A percentile compares a stretch with the other conserved stretches of the same genome.
phyloP scores from a whole-genome alignment of 2,329 filamentous ascomycete genomes.

The Penicillium sp. region DNA sequence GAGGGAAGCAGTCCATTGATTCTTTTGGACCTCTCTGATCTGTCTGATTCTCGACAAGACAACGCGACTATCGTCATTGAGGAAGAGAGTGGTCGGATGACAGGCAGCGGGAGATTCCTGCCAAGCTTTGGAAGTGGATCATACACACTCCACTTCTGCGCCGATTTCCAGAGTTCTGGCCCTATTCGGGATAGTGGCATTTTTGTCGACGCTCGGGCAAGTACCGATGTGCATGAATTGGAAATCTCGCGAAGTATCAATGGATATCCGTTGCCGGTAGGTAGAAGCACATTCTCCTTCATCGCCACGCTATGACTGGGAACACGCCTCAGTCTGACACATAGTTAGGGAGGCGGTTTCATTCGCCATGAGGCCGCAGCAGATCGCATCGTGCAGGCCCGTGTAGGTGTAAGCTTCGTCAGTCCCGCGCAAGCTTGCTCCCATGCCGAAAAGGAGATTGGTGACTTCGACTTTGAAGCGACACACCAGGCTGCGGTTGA shows the following conservation, averaged over 20 bases:
- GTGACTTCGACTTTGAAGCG: slow-evolving; percentile 55
- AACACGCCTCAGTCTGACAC: slow-evolving; percentile 16
- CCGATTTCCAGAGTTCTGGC: slow-evolving; percentile 55
- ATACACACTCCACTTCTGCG: slow-evolving; percentile 59
- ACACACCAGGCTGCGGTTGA: slow-evolving; percentile 48
- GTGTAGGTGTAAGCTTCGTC: slow-evolving; percentile 65
- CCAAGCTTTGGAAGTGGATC: slow-evolving; percentile 60
- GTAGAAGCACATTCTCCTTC: not conserved
- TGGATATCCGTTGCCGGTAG: slow-evolving; percentile 46
- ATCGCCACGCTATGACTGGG: no score
- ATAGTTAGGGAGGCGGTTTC: slow-evolving; percentile 56
- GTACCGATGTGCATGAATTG: slow-evolving; percentile 47
- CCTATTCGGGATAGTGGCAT: slow-evolving; percentile 55
- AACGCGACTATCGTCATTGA: slow-evolving; percentile 57
- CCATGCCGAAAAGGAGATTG: slow-evolving; percentile 62
- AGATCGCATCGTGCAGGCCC: slow-evolving; percentile 51
- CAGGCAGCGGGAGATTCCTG: slow-evolving; percentile 54
- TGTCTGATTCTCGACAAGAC: slow-evolving; percentile 54
- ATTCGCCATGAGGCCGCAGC: slow-evolving; percentile 52
- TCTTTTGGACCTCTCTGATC: slow-evolving; percentile 58
- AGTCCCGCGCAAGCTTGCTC: slow-evolving; percentile 59
- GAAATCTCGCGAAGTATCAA: slow-evolving; percentile 54
- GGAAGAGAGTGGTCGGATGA: slow-evolving; percentile 53
- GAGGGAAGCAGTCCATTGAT: slow-evolving; percentile 49
- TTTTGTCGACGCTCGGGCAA: slow-evolving; percentile 57